These are phyloP conservation scores for Globisporangium mamillatum DNA, from an alignment of 352 stramenopile species.

Conservation along the genomic window DNA sequence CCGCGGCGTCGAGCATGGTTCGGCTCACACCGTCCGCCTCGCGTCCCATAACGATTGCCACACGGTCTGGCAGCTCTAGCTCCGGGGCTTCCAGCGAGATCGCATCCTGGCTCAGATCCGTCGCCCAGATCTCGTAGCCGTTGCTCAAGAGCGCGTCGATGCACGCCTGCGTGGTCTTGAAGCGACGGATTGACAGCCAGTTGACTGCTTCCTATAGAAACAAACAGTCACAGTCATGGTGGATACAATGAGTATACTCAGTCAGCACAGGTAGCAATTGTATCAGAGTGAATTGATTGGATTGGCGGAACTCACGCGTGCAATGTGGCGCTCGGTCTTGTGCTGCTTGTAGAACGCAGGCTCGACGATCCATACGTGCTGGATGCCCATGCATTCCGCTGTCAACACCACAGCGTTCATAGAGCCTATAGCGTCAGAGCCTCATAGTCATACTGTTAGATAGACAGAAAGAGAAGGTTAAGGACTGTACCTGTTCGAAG, in stretches of 20 bases:
- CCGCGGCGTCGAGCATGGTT: constrained; percentile 63
- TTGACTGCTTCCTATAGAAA: constrained; percentile 22
- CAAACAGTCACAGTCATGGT: neutral
- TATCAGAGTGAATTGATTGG: neutral
- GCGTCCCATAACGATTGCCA: constrained; percentile 88
- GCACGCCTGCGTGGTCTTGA: constrained; percentile 65
- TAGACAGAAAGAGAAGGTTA: neutral
- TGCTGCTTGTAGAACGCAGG: constrained; percentile 34
- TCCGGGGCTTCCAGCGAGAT: constrained; percentile 23
- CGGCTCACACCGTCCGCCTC: constrained; percentile 77
- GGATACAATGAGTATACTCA: neutral
- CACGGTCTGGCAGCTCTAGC: constrained; percentile 53
- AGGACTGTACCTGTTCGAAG: constrained; percentile 22
- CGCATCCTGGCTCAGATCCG: constrained; percentile 66
- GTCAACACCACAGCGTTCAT: neutral
- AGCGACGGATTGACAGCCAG: constrained; percentile 78
- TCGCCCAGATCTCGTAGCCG: constrained; percentile 71
- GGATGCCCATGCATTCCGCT: constrained; percentile 56
- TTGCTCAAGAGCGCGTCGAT: constrained; percentile 44
- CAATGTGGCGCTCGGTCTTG: constrained; percentile 27
- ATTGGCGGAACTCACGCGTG: constrained; percentile 15
- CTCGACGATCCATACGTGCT: constrained; percentile 67
- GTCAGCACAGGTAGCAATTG: neutral
- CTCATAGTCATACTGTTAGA: neutral
- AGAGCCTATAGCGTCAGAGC: neutral